Evolutionary conservation across 2,329 filamentous ascomycete species (phyloP).

Genomic region (Talaromyces sp.): DNA sequence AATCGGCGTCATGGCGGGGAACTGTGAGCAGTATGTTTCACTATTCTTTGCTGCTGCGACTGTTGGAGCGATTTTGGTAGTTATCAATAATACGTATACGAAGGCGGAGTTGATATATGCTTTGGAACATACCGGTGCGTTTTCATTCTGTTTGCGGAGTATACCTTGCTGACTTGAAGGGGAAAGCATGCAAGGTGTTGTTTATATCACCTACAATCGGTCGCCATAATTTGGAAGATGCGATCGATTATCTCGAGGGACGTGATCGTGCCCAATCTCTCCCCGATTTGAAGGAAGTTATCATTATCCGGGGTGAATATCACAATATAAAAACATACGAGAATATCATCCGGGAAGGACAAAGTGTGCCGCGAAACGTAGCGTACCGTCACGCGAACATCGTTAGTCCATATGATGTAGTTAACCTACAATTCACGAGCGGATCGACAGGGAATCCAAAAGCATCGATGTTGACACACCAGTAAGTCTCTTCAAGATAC

Average conservation of each 20-base stretch:
- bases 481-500: slow-evolving; percentile 41
- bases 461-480: slow-evolving; percentile 70
- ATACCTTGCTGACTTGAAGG: not conserved
- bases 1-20: slow-evolving; percentile 69
- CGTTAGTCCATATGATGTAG: slow-evolving; percentile 63
- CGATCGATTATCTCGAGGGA: slow-evolving; percentile 55
- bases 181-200: slow-evolving; percentile 63
- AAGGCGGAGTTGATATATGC: slow-evolving; percentile 68
- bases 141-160: too few species aligned
- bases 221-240: slow-evolving; percentile 50
- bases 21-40: slow-evolving; percentile 58
- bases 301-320: slow-evolving; percentile 59
- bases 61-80: slow-evolving; percentile 66
- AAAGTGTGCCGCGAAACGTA: slow-evolving; percentile 47
- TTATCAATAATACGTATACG: slow-evolving; percentile 80
- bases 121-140: slow-evolving; percentile 64
- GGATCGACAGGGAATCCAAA: slow-evolving; percentile 73
- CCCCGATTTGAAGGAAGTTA: slow-evolving; percentile 45
- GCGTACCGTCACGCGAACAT: slow-evolving; percentile 54
- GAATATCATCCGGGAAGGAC: slow-evolving; percentile 54
- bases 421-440: slow-evolving; percentile 71
- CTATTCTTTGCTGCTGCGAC: slow-evolving; percentile 70
- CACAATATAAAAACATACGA: slow-evolving; percentile 59
- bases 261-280: slow-evolving; percentile 25
- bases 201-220: slow-evolving; percentile 71